Evolutionary conservation across 805 yeast species (phyloP).

Genomic region (Lipomyces spencermartinsiae): DNA sequence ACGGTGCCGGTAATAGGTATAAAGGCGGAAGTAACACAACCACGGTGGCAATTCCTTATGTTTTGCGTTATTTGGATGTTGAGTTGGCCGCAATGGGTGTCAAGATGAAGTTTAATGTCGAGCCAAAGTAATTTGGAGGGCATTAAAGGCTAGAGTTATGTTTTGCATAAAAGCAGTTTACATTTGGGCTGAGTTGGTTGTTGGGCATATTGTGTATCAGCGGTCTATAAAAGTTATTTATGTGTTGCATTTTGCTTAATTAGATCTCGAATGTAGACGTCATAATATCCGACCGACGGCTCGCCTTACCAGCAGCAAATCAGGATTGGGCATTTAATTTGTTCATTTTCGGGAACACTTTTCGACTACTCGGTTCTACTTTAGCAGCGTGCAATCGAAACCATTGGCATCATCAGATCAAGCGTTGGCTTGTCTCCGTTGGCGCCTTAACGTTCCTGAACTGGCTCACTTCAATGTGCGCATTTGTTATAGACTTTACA

Average conservation of each 20-base stretch:
- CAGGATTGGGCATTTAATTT: too few species aligned
- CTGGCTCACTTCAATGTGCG: too few species aligned
- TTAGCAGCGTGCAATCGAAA: too few species aligned
- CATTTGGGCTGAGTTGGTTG: background rate
- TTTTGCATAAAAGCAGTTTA: background rate
- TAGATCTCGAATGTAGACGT: too few species aligned
- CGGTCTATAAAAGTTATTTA: constrained; percentile 1
- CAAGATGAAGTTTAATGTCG: constrained; percentile 85
- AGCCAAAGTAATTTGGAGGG: constrained; percentile 49
- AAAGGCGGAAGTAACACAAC: constrained; percentile 94
- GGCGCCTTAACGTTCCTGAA: too few species aligned
- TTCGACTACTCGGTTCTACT: too few species aligned
- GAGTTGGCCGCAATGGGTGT: constrained; percentile 99
- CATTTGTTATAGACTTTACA: too few species aligned
- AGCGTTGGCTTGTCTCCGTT: too few species aligned
- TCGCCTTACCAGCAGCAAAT: too few species aligned
- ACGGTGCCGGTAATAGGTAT: constrained; percentile 90
- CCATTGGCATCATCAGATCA: too few species aligned
- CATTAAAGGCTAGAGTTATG: background rate
- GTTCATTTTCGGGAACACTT: too few species aligned
- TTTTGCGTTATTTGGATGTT: constrained; percentile 90
- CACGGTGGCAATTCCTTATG: constrained; percentile 95
- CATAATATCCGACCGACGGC: too few species aligned
- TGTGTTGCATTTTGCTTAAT: background rate
- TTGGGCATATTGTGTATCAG: background rate